These are phyloP conservation scores for Ophiostoma ulmi DNA, from an alignment of 2,329 filamentous ascomycete genomes.

Conservation along the genomic window DNA sequence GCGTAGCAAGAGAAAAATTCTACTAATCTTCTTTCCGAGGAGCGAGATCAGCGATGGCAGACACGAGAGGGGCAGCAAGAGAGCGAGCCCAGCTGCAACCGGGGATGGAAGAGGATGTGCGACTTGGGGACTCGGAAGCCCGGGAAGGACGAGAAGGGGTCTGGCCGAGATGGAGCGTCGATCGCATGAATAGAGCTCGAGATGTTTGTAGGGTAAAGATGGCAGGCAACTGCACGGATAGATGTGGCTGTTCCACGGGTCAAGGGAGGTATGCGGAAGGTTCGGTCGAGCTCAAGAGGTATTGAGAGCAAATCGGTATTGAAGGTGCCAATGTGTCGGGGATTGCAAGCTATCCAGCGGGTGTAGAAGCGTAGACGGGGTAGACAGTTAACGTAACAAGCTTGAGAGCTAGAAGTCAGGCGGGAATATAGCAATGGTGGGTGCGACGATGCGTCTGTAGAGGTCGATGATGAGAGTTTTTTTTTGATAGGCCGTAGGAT, in stretches of 20 bases:
- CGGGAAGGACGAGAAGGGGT: background rate
- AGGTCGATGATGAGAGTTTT: background rate
- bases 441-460: background rate
- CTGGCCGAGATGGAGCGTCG: background rate
- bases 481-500: background rate
- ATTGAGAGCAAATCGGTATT: background rate
- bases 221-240: background rate
- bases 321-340: background rate
- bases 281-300: background rate
- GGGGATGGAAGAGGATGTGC: background rate
- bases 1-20: background rate
- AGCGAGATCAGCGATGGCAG: background rate
- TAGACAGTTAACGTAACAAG: background rate
- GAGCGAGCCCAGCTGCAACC: background rate
- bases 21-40: conserved; percentile 2
- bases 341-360: background rate
- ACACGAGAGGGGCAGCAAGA: background rate
- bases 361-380: background rate
- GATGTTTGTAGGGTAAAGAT: background rate
- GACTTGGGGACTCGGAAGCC: conserved; percentile 11
- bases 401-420: background rate
- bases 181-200: background rate
- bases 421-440: background rate
- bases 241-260: background rate
- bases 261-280: background rate